Evolutionary conservation across 2,329 filamentous ascomycete species (phyloP).

Genomic region (Neofusicoccum cordaticola): DNA sequence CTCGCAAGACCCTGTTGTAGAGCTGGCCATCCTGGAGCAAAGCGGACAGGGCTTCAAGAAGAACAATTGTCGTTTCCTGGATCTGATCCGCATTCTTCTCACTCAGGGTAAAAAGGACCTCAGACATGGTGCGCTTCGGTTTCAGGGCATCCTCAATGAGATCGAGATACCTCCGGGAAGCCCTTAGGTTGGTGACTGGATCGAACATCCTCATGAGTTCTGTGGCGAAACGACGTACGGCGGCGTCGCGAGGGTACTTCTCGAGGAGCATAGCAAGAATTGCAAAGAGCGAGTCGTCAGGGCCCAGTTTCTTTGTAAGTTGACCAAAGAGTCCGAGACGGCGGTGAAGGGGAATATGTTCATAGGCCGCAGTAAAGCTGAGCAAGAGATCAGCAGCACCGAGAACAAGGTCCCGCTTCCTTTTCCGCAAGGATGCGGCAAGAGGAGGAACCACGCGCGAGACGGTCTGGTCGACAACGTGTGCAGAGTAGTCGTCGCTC

Average conservation of each 20-base stretch:
- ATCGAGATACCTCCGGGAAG: constrained; percentile 72
- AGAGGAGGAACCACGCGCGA: constrained; percentile 90
- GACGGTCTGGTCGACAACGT: constrained; percentile 90
- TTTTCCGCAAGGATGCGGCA: constrained; percentile 76
- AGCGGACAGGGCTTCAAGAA: constrained; percentile 40
- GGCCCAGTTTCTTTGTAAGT: constrained; percentile 78
- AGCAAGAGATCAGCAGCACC: constrained; percentile 87
- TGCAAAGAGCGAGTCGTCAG: constrained; percentile 83
- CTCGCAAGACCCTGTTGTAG: constrained; percentile 29
- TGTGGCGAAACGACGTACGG: constrained; percentile 69
- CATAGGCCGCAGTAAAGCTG: constrained; percentile 93
- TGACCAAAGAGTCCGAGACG: constrained; percentile 80
- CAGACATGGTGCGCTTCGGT: constrained; percentile 70
- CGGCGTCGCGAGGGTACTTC: constrained; percentile 75
- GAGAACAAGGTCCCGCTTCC: constrained; percentile 72
- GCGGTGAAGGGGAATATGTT: constrained; percentile 88
- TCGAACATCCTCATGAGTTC: constrained; percentile 72
- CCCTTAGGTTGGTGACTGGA: constrained; percentile 69
- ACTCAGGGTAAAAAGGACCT: constrained; percentile 64
- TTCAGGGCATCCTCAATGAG: constrained; percentile 73
- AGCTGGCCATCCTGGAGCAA: constrained; percentile 35
- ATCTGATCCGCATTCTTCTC: constrained; percentile 43
- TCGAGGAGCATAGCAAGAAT: constrained; percentile 88
- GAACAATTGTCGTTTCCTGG: constrained; percentile 33
- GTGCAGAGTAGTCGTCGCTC: constrained; percentile 93